Conservation (phyloP, 345 rosid species). For the Euphorbia tirucalli region DNA sequence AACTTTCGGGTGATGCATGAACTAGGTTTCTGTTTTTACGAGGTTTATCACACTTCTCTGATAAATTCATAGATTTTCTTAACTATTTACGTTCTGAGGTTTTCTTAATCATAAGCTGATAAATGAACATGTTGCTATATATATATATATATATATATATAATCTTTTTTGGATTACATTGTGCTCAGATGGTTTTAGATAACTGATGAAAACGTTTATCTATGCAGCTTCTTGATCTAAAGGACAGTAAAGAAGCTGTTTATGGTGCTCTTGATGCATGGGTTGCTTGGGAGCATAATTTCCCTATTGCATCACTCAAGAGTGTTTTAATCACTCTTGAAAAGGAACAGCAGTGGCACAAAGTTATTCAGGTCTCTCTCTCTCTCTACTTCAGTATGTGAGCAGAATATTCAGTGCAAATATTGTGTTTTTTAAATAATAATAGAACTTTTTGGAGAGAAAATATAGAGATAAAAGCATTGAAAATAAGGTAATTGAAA, state of each 20-base stretch:
- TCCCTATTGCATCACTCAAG: constrained; percentile 77
- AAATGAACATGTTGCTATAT: too few species aligned
- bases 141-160: too few species aligned
- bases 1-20: background rate
- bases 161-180: background rate
- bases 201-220: background rate
- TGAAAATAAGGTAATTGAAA: too few species aligned
- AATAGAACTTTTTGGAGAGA: background rate
- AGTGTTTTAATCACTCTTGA: constrained; percentile 65
- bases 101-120: too few species aligned
- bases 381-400: background rate
- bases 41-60: background rate
- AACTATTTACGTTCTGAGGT: too few species aligned
- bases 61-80: background rate
- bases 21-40: too few species aligned
- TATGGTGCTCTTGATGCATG: constrained; percentile 94
- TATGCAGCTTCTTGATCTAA: constrained; percentile 67
- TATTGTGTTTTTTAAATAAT: background rate
- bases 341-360: constrained; percentile 88
- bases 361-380: constrained; percentile 65
- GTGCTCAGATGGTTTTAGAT: background rate
- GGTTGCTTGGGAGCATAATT: constrained; percentile 91
- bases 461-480: background rate
- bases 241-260: constrained; percentile 75
- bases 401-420: background rate